Evolutionary conservation across 441 rosid species (phyloP).

Genomic region (Adansonia madagascariensis): DNA sequence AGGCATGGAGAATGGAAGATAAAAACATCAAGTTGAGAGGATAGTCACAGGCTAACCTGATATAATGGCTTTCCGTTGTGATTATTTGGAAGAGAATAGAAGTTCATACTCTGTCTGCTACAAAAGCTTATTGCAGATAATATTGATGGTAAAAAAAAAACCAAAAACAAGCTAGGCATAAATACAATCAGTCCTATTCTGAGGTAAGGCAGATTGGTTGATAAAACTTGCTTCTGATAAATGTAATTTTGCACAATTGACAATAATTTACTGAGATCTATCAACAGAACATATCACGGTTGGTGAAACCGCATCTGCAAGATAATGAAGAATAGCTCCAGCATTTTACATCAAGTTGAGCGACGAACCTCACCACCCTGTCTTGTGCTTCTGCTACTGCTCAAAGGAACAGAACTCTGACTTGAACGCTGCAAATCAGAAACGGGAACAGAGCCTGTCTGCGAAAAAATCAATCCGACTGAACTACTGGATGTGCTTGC

Average conservation of each 20-base stretch:
- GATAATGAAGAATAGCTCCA: conserved; percentile 27
- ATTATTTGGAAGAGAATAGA: conserved; percentile 34
- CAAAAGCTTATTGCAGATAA: conserved; percentile 38
- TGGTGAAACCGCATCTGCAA: conserved; percentile 30
- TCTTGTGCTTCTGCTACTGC: conserved; percentile 69
- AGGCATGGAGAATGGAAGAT: background rate
- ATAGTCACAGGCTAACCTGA: conserved; percentile 16
- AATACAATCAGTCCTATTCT: conserved; percentile 32
- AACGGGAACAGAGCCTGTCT: conserved; percentile 64
- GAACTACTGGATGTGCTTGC: conserved; percentile 74
- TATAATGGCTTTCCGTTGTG: conserved; percentile 25
- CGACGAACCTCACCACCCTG: conserved; percentile 68
- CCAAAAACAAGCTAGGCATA: conserved; percentile 1
- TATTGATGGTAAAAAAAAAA: background rate
- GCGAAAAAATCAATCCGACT: conserved; percentile 77
- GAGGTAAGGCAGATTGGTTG: conserved; percentile 38
- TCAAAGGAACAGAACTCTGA: conserved; percentile 69
- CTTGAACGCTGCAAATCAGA: conserved; percentile 73
- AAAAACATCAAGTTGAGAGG: background rate
- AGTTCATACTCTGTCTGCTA: conserved; percentile 27
- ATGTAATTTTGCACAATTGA: conserved; percentile 43
- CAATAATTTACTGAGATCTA: conserved; percentile 43
- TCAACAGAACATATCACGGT: conserved; percentile 30
- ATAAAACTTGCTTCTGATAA: conserved; percentile 28
- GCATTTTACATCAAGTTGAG: conserved; percentile 49